phyloP scores from a whole-genome alignment of 2,329 filamentous ascomycete genomes.

The Claviceps cyperi region DNA sequence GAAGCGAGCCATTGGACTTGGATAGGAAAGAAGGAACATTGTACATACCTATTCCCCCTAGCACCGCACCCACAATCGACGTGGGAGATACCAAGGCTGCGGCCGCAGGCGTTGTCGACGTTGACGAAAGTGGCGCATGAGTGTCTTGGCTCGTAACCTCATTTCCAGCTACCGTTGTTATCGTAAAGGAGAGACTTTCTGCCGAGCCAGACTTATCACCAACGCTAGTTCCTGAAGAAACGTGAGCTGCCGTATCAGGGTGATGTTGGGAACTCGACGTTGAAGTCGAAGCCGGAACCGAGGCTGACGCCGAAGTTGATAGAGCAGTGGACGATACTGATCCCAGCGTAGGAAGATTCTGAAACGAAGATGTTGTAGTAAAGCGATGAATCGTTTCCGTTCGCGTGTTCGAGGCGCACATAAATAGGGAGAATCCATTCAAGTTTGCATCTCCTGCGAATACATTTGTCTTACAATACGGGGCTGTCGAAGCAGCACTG shows the following conservation, averaged over 20 bases:
- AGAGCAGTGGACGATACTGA: background rate
- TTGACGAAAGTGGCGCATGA: background rate
- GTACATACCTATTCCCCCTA: conserved; percentile 8
- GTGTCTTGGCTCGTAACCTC: background rate
- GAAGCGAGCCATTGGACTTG: background rate
- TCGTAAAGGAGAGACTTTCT: background rate
- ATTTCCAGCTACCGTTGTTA: background rate
- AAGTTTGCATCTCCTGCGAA: conserved; percentile 7
- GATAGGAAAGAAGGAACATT: background rate
- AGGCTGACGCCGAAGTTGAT: background rate
- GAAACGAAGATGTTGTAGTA: conserved; percentile 2
- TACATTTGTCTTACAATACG: conserved; percentile 12
- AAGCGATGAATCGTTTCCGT: conserved; percentile 10
- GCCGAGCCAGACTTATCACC: background rate
- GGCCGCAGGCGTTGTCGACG: background rate
- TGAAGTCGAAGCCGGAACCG: background rate
- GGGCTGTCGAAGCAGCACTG: conserved; percentile 6
- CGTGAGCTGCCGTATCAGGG: background rate
- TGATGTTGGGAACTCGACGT: background rate
- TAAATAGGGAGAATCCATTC: conserved; percentile 9
- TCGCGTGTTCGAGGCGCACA: conserved; percentile 10
- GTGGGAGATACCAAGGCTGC: background rate
- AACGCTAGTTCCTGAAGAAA: background rate
- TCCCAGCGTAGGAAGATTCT: background rate
- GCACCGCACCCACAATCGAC: conserved; percentile 4